A percentile compares a stretch with the other conserved stretches of the same genome.
phyloP scores from a whole-genome alignment of 2,329 filamentous ascomycete genomes.

The Phaeosphaeria sp. region DNA sequence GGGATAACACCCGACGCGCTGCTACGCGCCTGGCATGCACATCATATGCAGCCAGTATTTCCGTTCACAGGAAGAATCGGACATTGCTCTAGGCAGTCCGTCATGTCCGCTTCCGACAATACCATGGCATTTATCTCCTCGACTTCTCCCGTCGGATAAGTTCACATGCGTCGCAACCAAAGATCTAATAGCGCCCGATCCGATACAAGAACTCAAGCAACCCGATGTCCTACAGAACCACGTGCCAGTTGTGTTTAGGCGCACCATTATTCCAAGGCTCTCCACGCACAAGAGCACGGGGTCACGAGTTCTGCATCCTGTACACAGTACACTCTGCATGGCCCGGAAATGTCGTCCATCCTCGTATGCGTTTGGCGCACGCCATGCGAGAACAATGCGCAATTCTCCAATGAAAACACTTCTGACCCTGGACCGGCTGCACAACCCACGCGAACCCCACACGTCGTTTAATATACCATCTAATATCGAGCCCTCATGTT shows the following conservation, averaged over 20 bases:
- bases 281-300: not conserved
- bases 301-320: slow-evolving; percentile 5
- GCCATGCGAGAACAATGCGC: slow-evolving; percentile 3
- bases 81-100: not conserved
- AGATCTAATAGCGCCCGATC: not conserved
- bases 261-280: not conserved
- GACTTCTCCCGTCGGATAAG: not conserved
- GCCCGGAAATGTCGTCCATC: not conserved
- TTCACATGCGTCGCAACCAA: not conserved
- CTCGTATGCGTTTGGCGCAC: not conserved
- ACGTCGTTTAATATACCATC: slow-evolving; percentile 8
- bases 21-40: not conserved
- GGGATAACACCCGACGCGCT: not conserved
- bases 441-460: slow-evolving; percentile 10
- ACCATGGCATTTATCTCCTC: not conserved
- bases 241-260: not conserved
- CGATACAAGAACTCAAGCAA: not conserved
- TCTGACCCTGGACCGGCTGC: not conserved
- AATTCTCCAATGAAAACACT: slow-evolving; percentile 5
- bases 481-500: slow-evolving; percentile 6
- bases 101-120: not conserved
- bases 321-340: not conserved
- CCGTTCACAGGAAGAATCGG: not conserved
- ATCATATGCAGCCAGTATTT: not conserved
- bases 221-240: not conserved